Base-by-base conservation (phyloP, 169 alveolate species). In the Perkinsus olseni region DNA sequence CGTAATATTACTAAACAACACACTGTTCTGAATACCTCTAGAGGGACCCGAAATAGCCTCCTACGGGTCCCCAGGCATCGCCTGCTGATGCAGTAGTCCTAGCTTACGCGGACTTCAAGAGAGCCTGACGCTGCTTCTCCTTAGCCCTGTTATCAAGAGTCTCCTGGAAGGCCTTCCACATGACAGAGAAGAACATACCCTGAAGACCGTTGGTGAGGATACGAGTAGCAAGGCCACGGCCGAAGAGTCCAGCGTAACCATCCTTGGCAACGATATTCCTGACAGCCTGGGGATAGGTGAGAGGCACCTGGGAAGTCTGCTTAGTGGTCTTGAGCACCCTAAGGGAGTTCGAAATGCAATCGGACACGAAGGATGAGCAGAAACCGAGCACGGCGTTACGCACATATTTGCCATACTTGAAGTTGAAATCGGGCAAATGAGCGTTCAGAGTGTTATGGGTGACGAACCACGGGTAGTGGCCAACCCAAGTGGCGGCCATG, bases 381-480 rank as follows among this genome's bases (percentile, higher is more conserved):
- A 97, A 97, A 0, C 98, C 98, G 62, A 97, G 96, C 92, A 95
- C 93, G 39, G 97, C 97, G 92, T 95, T 95, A 94, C 98, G 93
- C 45, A 94, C 95, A 91, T 31, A 92, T 38, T 91, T 93, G 50
- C 95, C 91, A 62, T 93, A 94, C 92, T 92, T 91, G 92, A 50
- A 93, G 40, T 96, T 94, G 94, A 95, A 95, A 92, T 94, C 94
- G 40, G 97, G 97, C 40, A 97, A 40, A 74, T 95, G 94, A 74
- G 92, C 96, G 93, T 96, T 95, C 50, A 96, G 93, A 94, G 95
- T 96, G 96, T 97, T 97, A 96, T 96, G 96, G 62, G 97, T 95
- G 91, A 95, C 95, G 94, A 97, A 97, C 98, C 98, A 97, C 74
- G 98, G 98, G 96, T 96, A 97, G 94, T 97, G 98, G 21, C 98